These are phyloP conservation scores for Metschnikowia kunwiensis DNA, from an alignment of 805 yeast species.

Conservation along the genomic window DNA sequence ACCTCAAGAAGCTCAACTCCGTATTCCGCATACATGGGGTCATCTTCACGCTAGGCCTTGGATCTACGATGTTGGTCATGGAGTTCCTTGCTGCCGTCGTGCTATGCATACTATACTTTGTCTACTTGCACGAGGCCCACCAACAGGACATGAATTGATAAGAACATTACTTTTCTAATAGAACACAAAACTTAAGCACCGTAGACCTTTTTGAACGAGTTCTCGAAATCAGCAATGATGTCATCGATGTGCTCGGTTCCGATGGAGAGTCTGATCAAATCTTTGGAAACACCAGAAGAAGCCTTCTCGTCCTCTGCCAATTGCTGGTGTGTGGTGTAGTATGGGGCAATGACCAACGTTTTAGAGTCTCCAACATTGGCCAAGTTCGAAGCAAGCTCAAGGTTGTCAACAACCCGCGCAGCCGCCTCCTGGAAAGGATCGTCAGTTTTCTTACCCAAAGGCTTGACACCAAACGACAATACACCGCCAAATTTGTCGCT, in stretches of 20 bases:
- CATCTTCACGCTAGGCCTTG: constrained; percentile 12
- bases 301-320: constrained; percentile 74
- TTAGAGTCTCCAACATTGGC: constrained; percentile 98
- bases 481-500: constrained; percentile 74
- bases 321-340: constrained; percentile 94
- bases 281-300: constrained; percentile 85
- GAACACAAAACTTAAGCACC: not conserved
- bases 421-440: constrained; percentile 73
- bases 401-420: constrained; percentile 76
- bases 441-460: constrained; percentile 40
- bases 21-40: constrained; percentile 13
- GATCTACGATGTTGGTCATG: constrained; percentile 10
- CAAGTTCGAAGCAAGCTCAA: constrained; percentile 84
- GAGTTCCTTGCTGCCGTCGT: constrained; percentile 12
- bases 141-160: too few species aligned
- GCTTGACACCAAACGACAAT: constrained; percentile 84
- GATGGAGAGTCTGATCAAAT: constrained; percentile 62
- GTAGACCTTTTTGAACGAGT: constrained; percentile 69
- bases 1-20: constrained; percentile 7
- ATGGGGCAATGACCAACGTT: constrained; percentile 93
- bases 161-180: too few species aligned
- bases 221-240: constrained; percentile 44
- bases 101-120: constrained; percentile 6
- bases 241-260: constrained; percentile 25
- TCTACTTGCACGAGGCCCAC: not conserved